phyloP scores from a whole-genome alignment of 192 early-diverging fungal species.

The Coemansia asiatica region DNA sequence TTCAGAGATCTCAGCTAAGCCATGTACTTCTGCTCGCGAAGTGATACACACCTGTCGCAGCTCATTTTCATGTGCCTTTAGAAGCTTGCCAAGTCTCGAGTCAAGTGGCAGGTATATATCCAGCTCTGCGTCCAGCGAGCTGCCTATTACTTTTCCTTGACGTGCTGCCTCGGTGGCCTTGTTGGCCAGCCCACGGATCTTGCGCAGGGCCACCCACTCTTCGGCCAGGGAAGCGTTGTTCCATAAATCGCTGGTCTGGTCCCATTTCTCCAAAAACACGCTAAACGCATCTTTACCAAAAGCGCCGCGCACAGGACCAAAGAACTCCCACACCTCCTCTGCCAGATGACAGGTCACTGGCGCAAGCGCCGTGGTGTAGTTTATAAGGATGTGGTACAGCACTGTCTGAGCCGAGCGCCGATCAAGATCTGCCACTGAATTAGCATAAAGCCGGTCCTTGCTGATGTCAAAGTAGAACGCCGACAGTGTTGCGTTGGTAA shows the following conservation, averaged over 20 bases:
- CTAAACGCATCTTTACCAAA: slow-evolving; percentile 49
- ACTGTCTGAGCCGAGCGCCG: slow-evolving; percentile 68
- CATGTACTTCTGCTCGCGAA: slow-evolving; percentile 22
- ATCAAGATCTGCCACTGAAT: slow-evolving; percentile 31
- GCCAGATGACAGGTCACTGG: slow-evolving; percentile 68
- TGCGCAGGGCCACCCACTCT: slow-evolving; percentile 39
- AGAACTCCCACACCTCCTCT: slow-evolving; percentile 75
- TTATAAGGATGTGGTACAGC: slow-evolving; percentile 62
- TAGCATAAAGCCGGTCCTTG: slow-evolving; percentile 76
- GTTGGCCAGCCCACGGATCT: slow-evolving; percentile 41
- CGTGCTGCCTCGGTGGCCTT: slow-evolving; percentile 49
- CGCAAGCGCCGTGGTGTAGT: slow-evolving; percentile 63
- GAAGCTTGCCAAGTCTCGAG: slow-evolving; percentile 26
- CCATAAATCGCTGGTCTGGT: slow-evolving; percentile 42
- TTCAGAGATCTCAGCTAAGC: not conserved
- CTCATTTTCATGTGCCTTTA: slow-evolving; percentile 20
- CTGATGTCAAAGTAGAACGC: slow-evolving; percentile 79
- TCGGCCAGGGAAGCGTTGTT: slow-evolving; percentile 27
- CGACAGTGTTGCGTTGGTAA: slow-evolving; percentile 66
- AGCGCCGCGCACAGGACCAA: slow-evolving; percentile 35
- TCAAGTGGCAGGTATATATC: slow-evolving; percentile 34
- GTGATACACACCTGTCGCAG: slow-evolving; percentile 39
- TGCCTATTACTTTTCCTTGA: slow-evolving; percentile 36
- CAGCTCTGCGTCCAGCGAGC: slow-evolving; percentile 51
- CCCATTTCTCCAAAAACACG: slow-evolving; percentile 66